A percentile compares a stretch with the other conserved stretches of the same genome.
Conservation (phyloP, 805 yeast species). For the Dipodascopsis tothii region DNA sequence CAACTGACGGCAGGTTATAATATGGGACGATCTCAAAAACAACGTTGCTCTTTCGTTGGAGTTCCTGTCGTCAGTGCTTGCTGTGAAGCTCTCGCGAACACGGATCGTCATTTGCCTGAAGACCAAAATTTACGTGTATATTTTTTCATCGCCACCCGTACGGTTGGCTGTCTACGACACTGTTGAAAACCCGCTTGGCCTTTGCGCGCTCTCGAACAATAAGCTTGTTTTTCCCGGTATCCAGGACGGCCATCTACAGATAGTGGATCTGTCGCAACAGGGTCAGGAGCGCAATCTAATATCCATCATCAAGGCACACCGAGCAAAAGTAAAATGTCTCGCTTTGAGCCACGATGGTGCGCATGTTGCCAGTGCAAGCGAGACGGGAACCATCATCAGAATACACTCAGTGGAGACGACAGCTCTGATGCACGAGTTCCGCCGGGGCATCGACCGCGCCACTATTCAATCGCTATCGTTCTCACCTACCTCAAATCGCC, state of each 20-base stretch:
- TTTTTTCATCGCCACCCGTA: conserved; percentile 73
- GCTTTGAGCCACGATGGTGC: conserved; percentile 58
- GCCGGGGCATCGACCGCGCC: conserved; percentile 87
- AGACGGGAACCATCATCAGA: conserved; percentile 72
- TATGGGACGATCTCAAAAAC: conserved; percentile 87
- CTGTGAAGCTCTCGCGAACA: conserved; percentile 66
- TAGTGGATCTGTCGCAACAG: conserved; percentile 62
- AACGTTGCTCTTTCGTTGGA: conserved; percentile 66
- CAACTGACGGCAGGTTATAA: conserved; percentile 39
- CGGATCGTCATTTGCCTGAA: conserved; percentile 66
- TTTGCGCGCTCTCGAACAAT: conserved; percentile 49
- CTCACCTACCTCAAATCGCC: conserved; percentile 62
- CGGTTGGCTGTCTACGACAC: conserved; percentile 60
- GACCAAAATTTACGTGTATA: conserved; percentile 64
- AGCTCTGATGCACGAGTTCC: conserved; percentile 67
- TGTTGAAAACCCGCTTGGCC: conserved; percentile 51
- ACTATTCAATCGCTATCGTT: conserved; percentile 74
- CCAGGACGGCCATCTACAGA: conserved; percentile 66
- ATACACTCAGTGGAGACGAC: conserved; percentile 64
- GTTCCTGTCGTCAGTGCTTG: conserved; percentile 66
- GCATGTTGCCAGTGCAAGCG: conserved; percentile 72
- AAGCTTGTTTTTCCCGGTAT: conserved; percentile 73
- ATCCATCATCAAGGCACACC: conserved; percentile 72
- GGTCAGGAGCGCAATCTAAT: conserved; percentile 58
- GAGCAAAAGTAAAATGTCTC: conserved; percentile 53